A percentile compares a stretch with the other conserved stretches of the same genome.
Conservation (phyloP, 2,329 filamentous ascomycete genomes). For the Microcyclosporella mali region DNA sequence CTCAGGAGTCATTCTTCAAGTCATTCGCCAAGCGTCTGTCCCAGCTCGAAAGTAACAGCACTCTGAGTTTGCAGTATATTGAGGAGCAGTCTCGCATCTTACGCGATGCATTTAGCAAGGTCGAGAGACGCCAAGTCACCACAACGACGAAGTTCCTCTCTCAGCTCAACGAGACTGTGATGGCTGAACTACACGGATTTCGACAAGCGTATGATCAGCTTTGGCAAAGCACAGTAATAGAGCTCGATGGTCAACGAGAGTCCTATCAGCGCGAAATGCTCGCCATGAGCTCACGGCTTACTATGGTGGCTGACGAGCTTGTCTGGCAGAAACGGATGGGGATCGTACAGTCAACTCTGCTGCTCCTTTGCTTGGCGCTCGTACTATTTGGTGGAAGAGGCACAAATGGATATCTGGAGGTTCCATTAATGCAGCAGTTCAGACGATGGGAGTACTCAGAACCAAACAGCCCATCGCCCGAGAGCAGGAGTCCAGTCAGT, state of each 20-base stretch:
- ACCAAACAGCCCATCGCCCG: slow-evolving; percentile 33
- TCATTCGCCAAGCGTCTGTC: slow-evolving; percentile 88
- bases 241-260: slow-evolving; percentile 81
- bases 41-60: slow-evolving; percentile 85
- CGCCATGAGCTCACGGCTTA: slow-evolving; percentile 72
- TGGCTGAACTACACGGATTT: slow-evolving; percentile 70
- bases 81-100: slow-evolving; percentile 91
- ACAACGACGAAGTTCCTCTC: slow-evolving; percentile 78
- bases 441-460: slow-evolving; percentile 31
- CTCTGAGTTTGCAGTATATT: slow-evolving; percentile 88
- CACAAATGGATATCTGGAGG: slow-evolving; percentile 31
- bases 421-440: slow-evolving; percentile 43
- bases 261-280: slow-evolving; percentile 76
- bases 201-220: slow-evolving; percentile 88
- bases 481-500: slow-evolving; percentile 26
- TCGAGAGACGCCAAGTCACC: slow-evolving; percentile 80
- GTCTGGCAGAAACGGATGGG: slow-evolving; percentile 80
- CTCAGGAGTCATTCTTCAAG: slow-evolving; percentile 97
- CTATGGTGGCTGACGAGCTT: slow-evolving; percentile 88
- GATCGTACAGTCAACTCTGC: slow-evolving; percentile 80
- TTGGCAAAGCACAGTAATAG: slow-evolving; percentile 91
- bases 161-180: slow-evolving; percentile 78
- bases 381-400: slow-evolving; percentile 62
- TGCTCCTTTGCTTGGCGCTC: slow-evolving; percentile 78
- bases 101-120: slow-evolving; percentile 76